Base-by-base conservation (phyloP, 768 basidiomycete species). In the Aureoboletus auriporus region DNA sequence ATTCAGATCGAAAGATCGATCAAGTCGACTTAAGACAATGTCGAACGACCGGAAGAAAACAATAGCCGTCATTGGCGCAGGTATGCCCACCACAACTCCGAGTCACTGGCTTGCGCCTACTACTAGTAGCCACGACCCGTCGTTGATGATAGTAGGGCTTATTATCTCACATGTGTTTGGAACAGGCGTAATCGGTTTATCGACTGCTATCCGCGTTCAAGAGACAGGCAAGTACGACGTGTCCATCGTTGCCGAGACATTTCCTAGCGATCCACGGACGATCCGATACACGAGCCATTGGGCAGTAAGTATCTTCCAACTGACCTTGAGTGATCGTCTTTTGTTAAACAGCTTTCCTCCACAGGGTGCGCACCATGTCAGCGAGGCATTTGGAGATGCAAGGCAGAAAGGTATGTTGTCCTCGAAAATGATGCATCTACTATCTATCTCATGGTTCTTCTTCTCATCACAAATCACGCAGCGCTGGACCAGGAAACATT, bases 321-420 rank as follows among this genome's bases (percentile, higher is more conserved):
- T 28, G 6, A 27, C 42, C 23, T 17, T 16, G 10, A 42, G n/a
- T 14, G 33, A 39, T 44, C 47, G 17, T 42, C 12, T 27, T 28
- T 20, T 37, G 37, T 26, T 28, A 27, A 41, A 31, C 20, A 12
- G 23, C 28, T 38, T 46, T 34, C 6, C 1, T 41, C n/a, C 43
- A 29, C 42, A 92, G 89, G 89, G 89, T 31, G 90, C 86, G 8
- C 86, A 91, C 53, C 85, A 89, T 72, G 80, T 90, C 39, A 82
- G 78, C 39, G 74, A 74, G 13, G 76, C 77, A 3, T 71, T 69
- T 9, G 70, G 73, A 11, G 79, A 84, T 49, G 66, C 63, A 3
- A 68, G 70, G n/a, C 77, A 82, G 55, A 78, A 77, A 57, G 70
- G 87, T 85, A 44, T 71, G 61, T n/a, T 20, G 9, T 44, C 13